phyloP scores from a whole-genome alignment of 1,139 yeast genomes.

The Eremothecium coryli region DNA sequence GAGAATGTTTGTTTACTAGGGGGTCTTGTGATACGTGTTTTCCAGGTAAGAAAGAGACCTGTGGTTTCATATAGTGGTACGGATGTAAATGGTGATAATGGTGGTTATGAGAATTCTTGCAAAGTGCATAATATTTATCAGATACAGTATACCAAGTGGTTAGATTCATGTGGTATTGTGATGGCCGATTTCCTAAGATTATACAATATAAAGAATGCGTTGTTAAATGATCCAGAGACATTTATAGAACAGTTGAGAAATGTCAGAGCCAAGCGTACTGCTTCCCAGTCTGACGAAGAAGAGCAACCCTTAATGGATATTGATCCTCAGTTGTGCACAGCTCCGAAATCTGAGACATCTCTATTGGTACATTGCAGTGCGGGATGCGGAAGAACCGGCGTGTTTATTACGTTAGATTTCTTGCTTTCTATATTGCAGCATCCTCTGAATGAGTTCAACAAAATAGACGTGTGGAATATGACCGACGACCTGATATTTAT shows the following conservation, averaged over 20 bases:
- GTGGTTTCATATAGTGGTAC: background rate
- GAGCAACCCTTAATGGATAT: background rate
- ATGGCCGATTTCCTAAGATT: constrained; percentile 45
- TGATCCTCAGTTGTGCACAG: constrained; percentile 4
- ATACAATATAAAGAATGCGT: constrained; percentile 40
- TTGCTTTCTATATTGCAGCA: constrained; percentile 39
- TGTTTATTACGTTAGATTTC: constrained; percentile 68
- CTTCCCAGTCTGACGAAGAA: background rate
- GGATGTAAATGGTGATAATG: constrained; percentile 23
- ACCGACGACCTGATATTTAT: constrained; percentile 31
- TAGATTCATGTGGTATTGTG: constrained; percentile 68
- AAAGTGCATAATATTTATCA: constrained; percentile 39
- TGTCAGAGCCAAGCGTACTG: too few species aligned
- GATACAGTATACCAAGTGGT: constrained; percentile 68
- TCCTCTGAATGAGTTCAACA: constrained; percentile 19
- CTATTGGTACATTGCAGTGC: constrained; percentile 79
- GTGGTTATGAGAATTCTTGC: constrained; percentile 12
- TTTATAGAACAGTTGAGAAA: constrained; percentile 11
- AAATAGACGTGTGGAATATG: constrained; percentile 33
- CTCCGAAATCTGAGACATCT: constrained; percentile 32
- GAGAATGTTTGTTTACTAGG: constrained; percentile 26
- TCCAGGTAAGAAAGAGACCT: constrained; percentile 16
- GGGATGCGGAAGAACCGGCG: constrained; percentile 90
- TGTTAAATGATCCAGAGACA: constrained; percentile 20
- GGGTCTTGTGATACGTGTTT: constrained; percentile 30